Conservation (phyloP, 257 asterid species). For the Leptodermis oblonga region DNA sequence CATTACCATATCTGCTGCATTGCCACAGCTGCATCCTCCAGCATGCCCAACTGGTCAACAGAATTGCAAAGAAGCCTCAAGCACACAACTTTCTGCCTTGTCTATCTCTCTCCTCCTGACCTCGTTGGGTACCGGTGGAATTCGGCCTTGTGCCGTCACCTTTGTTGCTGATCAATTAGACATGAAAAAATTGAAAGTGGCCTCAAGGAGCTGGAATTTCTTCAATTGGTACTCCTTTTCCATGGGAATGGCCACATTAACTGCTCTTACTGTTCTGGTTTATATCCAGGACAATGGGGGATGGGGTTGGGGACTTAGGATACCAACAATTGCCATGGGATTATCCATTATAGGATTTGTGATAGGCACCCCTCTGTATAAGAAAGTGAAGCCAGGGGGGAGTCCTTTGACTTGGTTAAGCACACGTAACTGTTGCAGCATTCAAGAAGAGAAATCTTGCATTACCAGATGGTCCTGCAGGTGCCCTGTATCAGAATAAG, state of each 20-base stretch:
- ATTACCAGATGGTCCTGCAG: conserved; percentile 30
- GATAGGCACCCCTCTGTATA: conserved; percentile 52
- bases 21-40: conserved; percentile 74
- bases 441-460: conserved; percentile 41
- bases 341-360: conserved; percentile 49
- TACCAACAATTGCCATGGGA: conserved; percentile 75
- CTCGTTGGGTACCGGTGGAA: conserved; percentile 72
- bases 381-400: conserved; percentile 64
- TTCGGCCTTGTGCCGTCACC: conserved; percentile 72
- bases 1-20: conserved; percentile 50
- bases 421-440: conserved; percentile 67
- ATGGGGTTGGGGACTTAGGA: conserved; percentile 93
- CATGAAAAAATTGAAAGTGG: conserved; percentile 47
- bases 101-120: conserved; percentile 57
- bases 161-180: conserved; percentile 88
- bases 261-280: conserved; percentile 71
- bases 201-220: conserved; percentile 59
- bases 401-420: conserved; percentile 67
- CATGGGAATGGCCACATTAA: conserved; percentile 62
- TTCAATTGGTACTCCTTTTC: conserved; percentile 77
- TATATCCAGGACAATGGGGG: conserved; percentile 76
- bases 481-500: conserved; percentile 47
- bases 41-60: conserved; percentile 61
- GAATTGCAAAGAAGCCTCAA: conserved; percentile 71
- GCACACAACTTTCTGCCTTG: conserved; percentile 52